Percentiles rank a stretch among this genome's conserved stretches.
These are phyloP conservation scores for Botryosphaeria dothidea DNA, from an alignment of 2,329 filamentous ascomycete genomes.

Conservation along the genomic window DNA sequence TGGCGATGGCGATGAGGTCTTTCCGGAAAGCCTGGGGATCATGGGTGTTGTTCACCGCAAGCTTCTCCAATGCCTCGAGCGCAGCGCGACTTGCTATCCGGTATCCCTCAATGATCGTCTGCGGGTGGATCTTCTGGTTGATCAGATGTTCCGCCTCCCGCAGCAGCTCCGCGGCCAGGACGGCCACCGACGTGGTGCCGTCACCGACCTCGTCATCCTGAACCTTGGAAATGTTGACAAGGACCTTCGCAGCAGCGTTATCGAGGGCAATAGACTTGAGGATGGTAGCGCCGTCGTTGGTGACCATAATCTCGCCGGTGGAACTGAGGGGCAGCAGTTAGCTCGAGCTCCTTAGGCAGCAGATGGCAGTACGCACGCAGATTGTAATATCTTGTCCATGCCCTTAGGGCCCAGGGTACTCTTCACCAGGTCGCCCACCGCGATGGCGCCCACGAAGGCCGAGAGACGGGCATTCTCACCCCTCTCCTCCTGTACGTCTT, in stretches of 20 bases:
- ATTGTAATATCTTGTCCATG: constrained; percentile 98
- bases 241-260: constrained; percentile 95
- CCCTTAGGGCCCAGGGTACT: constrained; percentile 96
- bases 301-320: constrained; percentile 96
- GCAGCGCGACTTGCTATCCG: constrained; percentile 93
- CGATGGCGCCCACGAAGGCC: constrained; percentile 98
- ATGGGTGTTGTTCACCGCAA: constrained; percentile 86
- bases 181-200: constrained; percentile 96
- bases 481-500: constrained; percentile 96
- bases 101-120: constrained; percentile 99
- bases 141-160: constrained; percentile 97
- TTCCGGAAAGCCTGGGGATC: constrained; percentile 81
- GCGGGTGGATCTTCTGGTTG: constrained; percentile 97
- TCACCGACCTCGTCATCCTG: constrained; percentile 99
- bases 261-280: constrained; percentile 98
- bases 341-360: constrained; percentile 22
- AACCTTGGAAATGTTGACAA: constrained; percentile 99
- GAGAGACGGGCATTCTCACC: constrained; percentile 98
- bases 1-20: constrained; percentile 86
- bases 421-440: constrained; percentile 96
- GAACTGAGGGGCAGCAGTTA: constrained; percentile 58
- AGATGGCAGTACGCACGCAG: constrained; percentile 63
- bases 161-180: constrained; percentile 90
- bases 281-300: constrained; percentile 97
- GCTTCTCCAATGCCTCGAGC: constrained; percentile 77